Base-by-base conservation (phyloP, 495 filamentous ascomycete genomes). In the Talaromyces proteolyticus region DNA sequence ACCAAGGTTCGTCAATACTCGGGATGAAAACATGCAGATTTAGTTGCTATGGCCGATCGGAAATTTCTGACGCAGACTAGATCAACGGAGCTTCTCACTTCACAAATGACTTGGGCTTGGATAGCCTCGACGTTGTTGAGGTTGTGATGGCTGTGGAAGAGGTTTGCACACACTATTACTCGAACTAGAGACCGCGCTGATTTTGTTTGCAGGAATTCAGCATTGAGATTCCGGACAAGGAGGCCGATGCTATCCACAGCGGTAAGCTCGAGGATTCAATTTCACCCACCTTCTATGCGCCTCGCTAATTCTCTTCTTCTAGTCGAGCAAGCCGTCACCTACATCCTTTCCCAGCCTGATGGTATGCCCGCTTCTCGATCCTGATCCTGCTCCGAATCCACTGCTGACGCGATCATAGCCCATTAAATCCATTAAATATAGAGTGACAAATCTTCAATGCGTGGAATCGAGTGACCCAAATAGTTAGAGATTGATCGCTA, bases 81-180 rank as follows among this genome's bases (percentile, higher is more conserved):
- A 84, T 96, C 58, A 88, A 79, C 56, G 74, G 77, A 41, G 75
- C 70, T 38, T 86, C 93, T 23, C 89, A 96, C 80, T 98, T 98
- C 70, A 73, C 89, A 49, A 96, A 96, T 63, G 93, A 98, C 73
- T 82, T 98, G 42, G 94, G 90, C 50, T 71, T 98, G 57, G 93
- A 98, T 76, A 94, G 88, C 75, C 77, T 98, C 67, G 93, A 98
- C 66, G 96, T 91, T 44, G 93, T 98, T 47, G 93, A 98, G 78
- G 91, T 98, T 57, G 94, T 98, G 53, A 98, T 98, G 93, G 93
- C 93, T 54, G 96, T 98, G 73, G 93, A 98, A 80, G 93, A 98
- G 87, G 92, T 95, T 76, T 57, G 81, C 51, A 52, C 29, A 41
- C 40, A n/a, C 40, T 54, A 53, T 56, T 42, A 48, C 56, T 60